Evolutionary conservation across 176 grass and related monocot genomes (phyloP).

Genomic region (Alloteropsis semialata): DNA sequence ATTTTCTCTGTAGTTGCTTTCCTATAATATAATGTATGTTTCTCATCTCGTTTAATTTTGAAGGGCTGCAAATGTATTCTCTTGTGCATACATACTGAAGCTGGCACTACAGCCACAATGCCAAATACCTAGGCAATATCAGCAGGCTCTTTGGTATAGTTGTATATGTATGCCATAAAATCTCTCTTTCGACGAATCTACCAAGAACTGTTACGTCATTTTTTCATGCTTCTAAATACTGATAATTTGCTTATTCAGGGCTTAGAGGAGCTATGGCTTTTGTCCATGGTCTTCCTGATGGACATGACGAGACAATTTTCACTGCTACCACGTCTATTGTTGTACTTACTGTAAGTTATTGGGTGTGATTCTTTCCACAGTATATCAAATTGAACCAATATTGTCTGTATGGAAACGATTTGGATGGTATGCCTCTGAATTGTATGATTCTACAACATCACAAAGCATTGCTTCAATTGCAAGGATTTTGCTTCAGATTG

Average conservation of each 20-base stretch:
- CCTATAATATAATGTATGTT: not conserved
- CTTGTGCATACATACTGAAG: constrained; percentile 82
- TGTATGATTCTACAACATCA: constrained; percentile 1
- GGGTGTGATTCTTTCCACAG: not conserved
- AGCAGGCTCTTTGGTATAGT: constrained; percentile 90
- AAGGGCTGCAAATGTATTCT: constrained; percentile 93
- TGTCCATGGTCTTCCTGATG: constrained; percentile 91
- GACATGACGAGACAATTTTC: constrained; percentile 84
- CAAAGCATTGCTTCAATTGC: not conserved
- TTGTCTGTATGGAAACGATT: not conserved
- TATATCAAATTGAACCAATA: not conserved
- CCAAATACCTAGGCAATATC: constrained; percentile 76
- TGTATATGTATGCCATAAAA: constrained; percentile 46
- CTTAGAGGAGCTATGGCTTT: constrained; percentile 97
- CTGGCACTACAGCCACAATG: constrained; percentile 54
- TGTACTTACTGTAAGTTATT: constrained; percentile 67
- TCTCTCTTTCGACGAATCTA: constrained; percentile 32
- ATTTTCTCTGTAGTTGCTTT: not conserved
- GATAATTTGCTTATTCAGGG: constrained; percentile 35
- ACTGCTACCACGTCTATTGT: constrained; percentile 85
- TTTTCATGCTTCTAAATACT: constrained; percentile 5
- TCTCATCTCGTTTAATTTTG: constrained; percentile 26
- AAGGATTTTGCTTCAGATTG: not conserved
- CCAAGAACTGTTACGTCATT: not conserved
- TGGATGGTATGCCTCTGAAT: not conserved